A percentile compares a stretch with the other conserved stretches of the same genome.
Evolutionary conservation across 2,329 filamentous ascomycete genomes (phyloP).

Genomic region (Colletotrichum brevisporum): DNA sequence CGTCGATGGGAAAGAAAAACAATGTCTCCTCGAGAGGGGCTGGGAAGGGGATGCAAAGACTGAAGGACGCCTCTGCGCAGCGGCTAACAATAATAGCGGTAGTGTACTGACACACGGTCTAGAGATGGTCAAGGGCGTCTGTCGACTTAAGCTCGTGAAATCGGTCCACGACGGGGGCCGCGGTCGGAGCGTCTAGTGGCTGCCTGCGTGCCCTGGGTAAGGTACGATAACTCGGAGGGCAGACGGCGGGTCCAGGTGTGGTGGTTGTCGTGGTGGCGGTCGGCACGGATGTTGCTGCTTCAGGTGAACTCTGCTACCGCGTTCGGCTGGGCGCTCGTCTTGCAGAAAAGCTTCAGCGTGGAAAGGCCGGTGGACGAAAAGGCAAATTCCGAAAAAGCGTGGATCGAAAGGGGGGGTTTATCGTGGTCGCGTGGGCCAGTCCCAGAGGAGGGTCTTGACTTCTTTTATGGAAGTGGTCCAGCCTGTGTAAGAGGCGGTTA

Average conservation of each 20-base stretch:
- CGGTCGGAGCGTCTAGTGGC: slow-evolving; percentile 12
- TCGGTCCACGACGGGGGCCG: neutral
- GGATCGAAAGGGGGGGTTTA: neutral
- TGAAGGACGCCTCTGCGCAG: slow-evolving; percentile 6
- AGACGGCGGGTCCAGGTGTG: neutral
- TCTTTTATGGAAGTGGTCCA: slow-evolving; percentile 25
- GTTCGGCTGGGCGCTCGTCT: neutral
- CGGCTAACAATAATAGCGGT: neutral
- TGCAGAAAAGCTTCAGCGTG: neutral
- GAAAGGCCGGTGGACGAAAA: slow-evolving; percentile 5
- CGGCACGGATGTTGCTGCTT: slow-evolving; percentile 16
- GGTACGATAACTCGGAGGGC: slow-evolving; percentile 1
- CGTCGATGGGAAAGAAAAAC: neutral
- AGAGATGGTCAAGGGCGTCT: slow-evolving; percentile 21
- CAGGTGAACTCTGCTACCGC: slow-evolving; percentile 1
- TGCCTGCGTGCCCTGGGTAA: neutral
- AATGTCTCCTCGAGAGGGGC: neutral
- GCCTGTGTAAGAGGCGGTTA: slow-evolving; percentile 31
- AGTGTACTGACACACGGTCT: slow-evolving; percentile 34
- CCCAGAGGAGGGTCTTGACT: slow-evolving; percentile 10
- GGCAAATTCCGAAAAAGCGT: neutral
- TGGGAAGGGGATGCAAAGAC: slow-evolving; percentile 2
- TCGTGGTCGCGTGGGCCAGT: slow-evolving; percentile 10
- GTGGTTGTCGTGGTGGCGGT: neutral
- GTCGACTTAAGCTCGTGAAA: slow-evolving; percentile 17